Evolutionary conservation across 495 filamentous ascomycete species (phyloP).

Genomic region (Penicillium coprophilum): DNA sequence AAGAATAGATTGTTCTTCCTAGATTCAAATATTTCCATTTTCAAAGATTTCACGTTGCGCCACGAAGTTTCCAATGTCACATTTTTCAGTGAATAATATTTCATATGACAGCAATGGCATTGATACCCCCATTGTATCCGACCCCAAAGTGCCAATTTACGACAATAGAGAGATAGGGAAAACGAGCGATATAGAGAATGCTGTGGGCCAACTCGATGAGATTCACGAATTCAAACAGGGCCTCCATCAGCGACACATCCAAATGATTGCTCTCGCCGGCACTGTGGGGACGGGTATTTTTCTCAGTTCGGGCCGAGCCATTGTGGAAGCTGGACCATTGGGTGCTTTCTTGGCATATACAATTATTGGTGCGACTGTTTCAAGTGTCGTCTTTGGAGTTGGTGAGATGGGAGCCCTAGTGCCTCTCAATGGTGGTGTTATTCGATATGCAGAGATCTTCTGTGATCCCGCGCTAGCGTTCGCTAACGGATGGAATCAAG

Average conservation of each 20-base stretch:
- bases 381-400: constrained; percentile 22
- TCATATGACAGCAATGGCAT: background rate
- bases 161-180: constrained; percentile 13
- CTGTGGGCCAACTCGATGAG: constrained; percentile 12
- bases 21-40: background rate
- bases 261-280: constrained; percentile 47
- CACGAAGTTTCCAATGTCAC: background rate
- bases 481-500: constrained; percentile 33
- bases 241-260: constrained; percentile 27
- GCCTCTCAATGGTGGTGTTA: constrained; percentile 30
- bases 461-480: constrained; percentile 32
- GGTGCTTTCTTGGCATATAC: constrained; percentile 38
- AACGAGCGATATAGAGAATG: constrained; percentile 2
- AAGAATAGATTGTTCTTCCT: background rate
- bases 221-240: constrained; percentile 13
- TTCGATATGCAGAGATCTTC: constrained; percentile 29
- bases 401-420: constrained; percentile 31
- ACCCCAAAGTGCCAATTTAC: background rate
- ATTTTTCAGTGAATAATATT: background rate
- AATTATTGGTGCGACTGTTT: constrained; percentile 23
- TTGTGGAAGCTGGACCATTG: constrained; percentile 60
- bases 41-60: background rate
- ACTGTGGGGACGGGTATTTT: constrained; percentile 36
- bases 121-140: background rate
- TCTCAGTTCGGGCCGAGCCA: constrained; percentile 52